Base-by-base conservation (phyloP, 2,329 filamentous ascomycete genomes). In the Fusarium floridanum region DNA sequence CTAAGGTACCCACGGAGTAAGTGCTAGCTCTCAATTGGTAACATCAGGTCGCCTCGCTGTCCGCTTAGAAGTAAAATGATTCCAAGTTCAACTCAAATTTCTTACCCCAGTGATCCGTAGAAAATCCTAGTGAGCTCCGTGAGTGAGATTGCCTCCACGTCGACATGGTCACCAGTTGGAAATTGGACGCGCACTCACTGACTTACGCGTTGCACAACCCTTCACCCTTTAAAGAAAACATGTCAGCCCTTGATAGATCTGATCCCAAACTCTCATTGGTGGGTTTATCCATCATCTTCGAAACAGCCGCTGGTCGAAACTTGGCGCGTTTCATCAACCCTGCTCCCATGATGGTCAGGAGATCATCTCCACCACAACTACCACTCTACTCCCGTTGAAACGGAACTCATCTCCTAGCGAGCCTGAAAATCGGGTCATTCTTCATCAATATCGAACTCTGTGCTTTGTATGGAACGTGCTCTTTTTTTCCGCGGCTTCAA, bases 281-380 rank as follows among this genome's bases (percentile, higher is more conserved):
- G 64, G 57, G 45, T 48, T 55, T 37, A 56, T n/a, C 39, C 17
- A n/a, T 8, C n/a, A 37, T 27, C n/a, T 27, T 57, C 4, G 37
- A 56, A 57, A 63, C 48, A 37, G 16, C 27, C 32, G 17, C 20
- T 45, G 37, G 48, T 29, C 37, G 37, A 66, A 63, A 67, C 59
- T 56, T 63, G 43, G 64, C 14, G 43, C 29, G 64, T 67, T 63
- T 67, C 64, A 67, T 37, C 20, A 62, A 56, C 45, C 64, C 36
- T 60, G 56, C 48, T 24, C n/a, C 16, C 17, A 22, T 48, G 36
- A 32, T 9, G 6, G 20, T 39, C 32, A 53, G 57, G 57, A 63
- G 57, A 56, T 22, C n/a, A 12, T 22, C 22, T 22, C 36, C 27
- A 63, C 43, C 10, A 14, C 20, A 4, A 20, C 1, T 10, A n/a